Conservation (phyloP, 352 stramenopile species). For the Phytophthora tubulina region DNA sequence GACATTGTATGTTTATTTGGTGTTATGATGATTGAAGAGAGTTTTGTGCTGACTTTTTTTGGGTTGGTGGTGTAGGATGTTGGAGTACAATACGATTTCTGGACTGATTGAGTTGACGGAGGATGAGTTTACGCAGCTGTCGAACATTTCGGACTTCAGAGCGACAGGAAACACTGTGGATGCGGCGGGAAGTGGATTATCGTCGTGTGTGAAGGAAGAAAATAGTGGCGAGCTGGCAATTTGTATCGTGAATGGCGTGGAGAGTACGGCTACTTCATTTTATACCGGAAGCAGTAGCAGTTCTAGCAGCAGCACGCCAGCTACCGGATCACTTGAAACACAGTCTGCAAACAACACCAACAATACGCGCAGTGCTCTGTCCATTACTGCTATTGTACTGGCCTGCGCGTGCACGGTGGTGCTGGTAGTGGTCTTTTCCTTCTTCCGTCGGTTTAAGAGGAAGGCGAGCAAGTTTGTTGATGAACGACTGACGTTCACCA, state of each 20-base stretch:
- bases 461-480: slow-evolving; percentile 50
- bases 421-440: slow-evolving; percentile 42
- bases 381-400: slow-evolving; percentile 39
- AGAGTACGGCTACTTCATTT: slow-evolving; percentile 16
- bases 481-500: slow-evolving; percentile 45
- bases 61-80: slow-evolving; percentile 32
- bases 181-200: slow-evolving; percentile 19
- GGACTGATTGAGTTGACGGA: slow-evolving; percentile 49
- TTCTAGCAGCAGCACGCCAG: slow-evolving; percentile 8
- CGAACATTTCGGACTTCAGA: slow-evolving; percentile 46
- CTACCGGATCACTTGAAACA: slow-evolving; percentile 28
- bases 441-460: slow-evolving; percentile 52
- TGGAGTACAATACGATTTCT: slow-evolving; percentile 50
- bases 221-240: slow-evolving; percentile 38
- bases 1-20: slow-evolving; percentile 39
- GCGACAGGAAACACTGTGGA: slow-evolving; percentile 43
- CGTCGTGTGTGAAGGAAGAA: slow-evolving; percentile 43
- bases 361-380: slow-evolving; percentile 7
- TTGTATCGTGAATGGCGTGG: slow-evolving; percentile 39
- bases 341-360: slow-evolving; percentile 21
- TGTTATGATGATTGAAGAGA: background rate
- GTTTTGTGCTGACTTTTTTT: slow-evolving; percentile 11
- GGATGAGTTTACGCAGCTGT: slow-evolving; percentile 38
- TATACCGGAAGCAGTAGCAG: slow-evolving; percentile 10
- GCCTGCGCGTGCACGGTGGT: slow-evolving; percentile 35